Evolutionary conservation across 2,329 filamentous ascomycete genomes (phyloP), one percentile per base, ranked within the genome.

Genomic region (Penicillium italicum): DNA sequence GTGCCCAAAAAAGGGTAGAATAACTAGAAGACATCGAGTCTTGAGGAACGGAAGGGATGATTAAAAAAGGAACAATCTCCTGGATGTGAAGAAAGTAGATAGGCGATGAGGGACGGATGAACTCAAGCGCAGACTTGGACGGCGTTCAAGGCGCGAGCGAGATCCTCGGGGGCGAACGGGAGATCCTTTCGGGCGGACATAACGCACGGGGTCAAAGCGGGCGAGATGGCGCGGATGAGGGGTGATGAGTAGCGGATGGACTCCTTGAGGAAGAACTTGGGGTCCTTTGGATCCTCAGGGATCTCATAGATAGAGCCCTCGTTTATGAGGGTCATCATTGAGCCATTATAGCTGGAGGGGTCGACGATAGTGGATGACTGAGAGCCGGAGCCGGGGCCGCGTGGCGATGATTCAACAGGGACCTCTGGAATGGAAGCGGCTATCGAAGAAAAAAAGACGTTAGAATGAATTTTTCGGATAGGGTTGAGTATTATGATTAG

Each of bases 331-430:
- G 72, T 74, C 67, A 67, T 68, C 55, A 69, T 63, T 5, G 72
- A 74, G 38, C 66, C 67, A 51, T 58, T 69, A 45, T 67, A 70
- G 55, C 71, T 74, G 26, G 71, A 66, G 14, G 69, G 60, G 50
- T 70, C 69, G 55, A 74, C 65, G 45, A 69, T 61, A 8, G 72
- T 74, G 6, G 72, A 74, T 4, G 72, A 71, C 41, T 72, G 65
- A 4, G 72, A 75, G 33, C 63, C 69, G 16, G 61, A 58, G 46
- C 66, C 63, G 43, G 61, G 60, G 34, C 67, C 68, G 51, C 68
- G 66, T 59, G 48, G 61, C 49, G 38, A 65, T 57, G 69, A 61
- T 56, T 64, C 61, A 45, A 65, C 61, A 49, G 60, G 54, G 36
- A 63, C 55, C 20, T 61, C 59, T 33, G 63, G 55, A 24, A 53